Evolutionary conservation across 345 rosid genomes (phyloP), one percentile per base, ranked within the genome.

Genomic region (Rhodomyrtus tomentosa): DNA sequence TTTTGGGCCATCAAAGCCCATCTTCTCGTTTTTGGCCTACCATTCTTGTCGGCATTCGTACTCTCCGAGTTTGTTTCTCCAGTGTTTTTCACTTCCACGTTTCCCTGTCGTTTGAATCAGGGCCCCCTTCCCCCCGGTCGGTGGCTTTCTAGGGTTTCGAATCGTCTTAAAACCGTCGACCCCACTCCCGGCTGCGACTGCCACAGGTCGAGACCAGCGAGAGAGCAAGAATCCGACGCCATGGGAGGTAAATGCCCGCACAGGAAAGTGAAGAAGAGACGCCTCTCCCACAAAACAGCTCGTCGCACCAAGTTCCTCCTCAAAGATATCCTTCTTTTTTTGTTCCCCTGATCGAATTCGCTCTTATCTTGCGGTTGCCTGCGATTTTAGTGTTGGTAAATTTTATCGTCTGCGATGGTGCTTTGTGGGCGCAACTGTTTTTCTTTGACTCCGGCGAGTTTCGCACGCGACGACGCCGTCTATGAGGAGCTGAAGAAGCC

Each of bases 201-300:
- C 40, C 0, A 7, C 40, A 15, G 74, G 22, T 0, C 40, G 40
- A 62, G 40, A 62, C 40, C 74, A 29, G 40, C 22, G 40, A 7
- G 25, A 21, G 74, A 54, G 56, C 25, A 54, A 12, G 29, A 68
- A 68, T 4, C 76, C 24, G 76, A 68, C 45, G 76, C 76, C 52
- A 88, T 80, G 89, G 93, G 93, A 92, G 95, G 98, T 13, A 94
- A 92, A 84, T 94, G 95, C 79, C 98, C 95, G 20, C 92, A 90
- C 83, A 91, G 99, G 90, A 95, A 95, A 84, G 98, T 95, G 83
- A 97, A 95, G 96, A 97, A 94, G 96, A 91, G 99, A 90, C 91
- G 98, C 84, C 91, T 87, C 89, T 95, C 99, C 80, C 99, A 95
- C 92, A 95, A 95, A 87, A 89, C 98, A 20, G 98, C 98, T 84